Evolutionary conservation across 768 basidiomycete species (phyloP), one percentile per base, ranked within the genome.

Genomic region (Mycena crocata): DNA sequence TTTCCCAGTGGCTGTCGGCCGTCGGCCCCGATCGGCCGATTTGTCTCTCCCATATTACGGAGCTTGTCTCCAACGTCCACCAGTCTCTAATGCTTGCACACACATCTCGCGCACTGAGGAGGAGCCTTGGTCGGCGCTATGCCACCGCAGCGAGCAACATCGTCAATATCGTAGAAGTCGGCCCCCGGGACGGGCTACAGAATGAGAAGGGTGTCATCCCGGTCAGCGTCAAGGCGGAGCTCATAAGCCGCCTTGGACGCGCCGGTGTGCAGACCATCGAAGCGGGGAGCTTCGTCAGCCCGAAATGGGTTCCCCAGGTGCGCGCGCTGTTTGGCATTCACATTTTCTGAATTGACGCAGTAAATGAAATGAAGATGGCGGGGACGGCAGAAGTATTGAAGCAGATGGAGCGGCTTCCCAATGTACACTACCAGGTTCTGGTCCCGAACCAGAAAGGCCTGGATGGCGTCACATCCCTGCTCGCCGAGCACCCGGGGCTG

Each of bases 291-390:
- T 95, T 97, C 74, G 95, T 96, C 63, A 93, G 93, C 76, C 93
- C 93, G 0, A 95, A 95, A 78, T 94, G 94, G 92, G 92, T 96
- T 28, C 95, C 95, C 0, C 95, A 96, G 87, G 95, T 89, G 67
- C 54, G 83, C 77, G 3, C 15, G 26, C 23, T 15, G 32, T 31
- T 28, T 23, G 23, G n/a, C n/a, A 19, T 14, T 10, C 12, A 14
- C 9, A 10, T 2, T 30, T 28, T 28, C 26, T 5, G 23, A 9
- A n/a, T n/a, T n/a, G 19, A 1, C 45, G 5, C 21, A 15, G 24
- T 45, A 34, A 64, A 55, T 34, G 55, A 50, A 30, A 21, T 30
- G 21, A 68, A 97, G 94, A 95, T 97, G 94, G 93, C 90, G 19
- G 93, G 93, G 24, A 96, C 95, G 0, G 82, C 89, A 2, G 88